Conservation (phyloP, 352 stramenopile genomes). For the Globisporangium parvum region DNA sequence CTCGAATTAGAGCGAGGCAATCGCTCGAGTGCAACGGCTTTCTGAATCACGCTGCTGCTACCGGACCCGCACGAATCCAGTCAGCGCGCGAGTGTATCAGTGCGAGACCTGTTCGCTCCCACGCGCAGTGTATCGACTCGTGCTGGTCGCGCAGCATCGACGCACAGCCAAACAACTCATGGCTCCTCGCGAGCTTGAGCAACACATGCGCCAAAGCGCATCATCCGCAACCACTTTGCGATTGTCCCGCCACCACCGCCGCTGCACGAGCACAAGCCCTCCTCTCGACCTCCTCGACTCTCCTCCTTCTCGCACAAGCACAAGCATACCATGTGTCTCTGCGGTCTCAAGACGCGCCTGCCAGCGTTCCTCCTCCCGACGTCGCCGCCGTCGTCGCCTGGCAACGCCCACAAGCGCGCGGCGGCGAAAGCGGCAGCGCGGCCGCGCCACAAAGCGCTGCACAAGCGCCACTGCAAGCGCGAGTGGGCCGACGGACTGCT, state of each 20-base stretch:
- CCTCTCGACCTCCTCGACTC: not conserved
- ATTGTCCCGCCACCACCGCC: not conserved
- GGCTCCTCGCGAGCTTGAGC: not conserved
- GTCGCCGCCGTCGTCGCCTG: constrained; percentile 6
- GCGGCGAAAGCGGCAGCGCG: constrained; percentile 16
- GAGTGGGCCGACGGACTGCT: constrained; percentile 75
- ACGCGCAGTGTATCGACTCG: not conserved
- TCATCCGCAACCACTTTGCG: constrained; percentile 1
- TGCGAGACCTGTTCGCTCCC: too few relatives aligned
- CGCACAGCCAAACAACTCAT: not conserved
- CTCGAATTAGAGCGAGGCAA: too few relatives aligned
- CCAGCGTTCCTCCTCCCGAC: constrained; percentile 13
- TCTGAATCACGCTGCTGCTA: not conserved
- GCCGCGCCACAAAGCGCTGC: constrained; percentile 27
- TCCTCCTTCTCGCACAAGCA: not conserved
- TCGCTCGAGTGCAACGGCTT: too few relatives aligned
- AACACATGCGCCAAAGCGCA: not conserved
- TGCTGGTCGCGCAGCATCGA: not conserved
- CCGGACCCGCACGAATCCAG: not conserved
- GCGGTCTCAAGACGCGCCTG: constrained; percentile 20
- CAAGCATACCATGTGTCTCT: constrained; percentile 24
- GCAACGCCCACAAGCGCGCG: constrained; percentile 29
- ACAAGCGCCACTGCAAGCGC: constrained; percentile 25
- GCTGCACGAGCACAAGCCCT: too few relatives aligned
- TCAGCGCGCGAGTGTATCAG: too few relatives aligned